phyloP scores from a whole-genome alignment of 768 basidiomycete genomes.

The Pisolithus orientalis region DNA sequence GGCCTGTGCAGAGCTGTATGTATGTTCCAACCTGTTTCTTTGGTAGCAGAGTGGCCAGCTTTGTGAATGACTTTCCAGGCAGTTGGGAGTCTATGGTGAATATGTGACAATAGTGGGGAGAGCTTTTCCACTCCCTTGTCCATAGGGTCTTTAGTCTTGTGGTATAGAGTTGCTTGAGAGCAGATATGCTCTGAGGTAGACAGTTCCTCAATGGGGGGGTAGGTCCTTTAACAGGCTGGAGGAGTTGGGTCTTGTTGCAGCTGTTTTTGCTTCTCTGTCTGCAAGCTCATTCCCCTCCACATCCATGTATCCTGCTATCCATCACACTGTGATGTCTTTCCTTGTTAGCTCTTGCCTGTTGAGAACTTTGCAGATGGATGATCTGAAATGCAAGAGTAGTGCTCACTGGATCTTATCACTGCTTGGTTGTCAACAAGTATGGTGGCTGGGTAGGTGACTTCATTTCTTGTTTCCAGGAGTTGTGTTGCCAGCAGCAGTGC shows the following conservation, averaged over 20 bases:
- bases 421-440: neutral
- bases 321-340: neutral
- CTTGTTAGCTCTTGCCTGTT: neutral
- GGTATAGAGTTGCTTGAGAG: neutral
- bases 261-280: neutral
- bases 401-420: neutral
- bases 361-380: neutral
- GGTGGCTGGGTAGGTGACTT: neutral
- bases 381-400: neutral
- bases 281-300: neutral
- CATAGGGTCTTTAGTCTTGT: neutral
- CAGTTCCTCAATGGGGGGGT: too few species aligned
- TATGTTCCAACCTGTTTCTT: neutral
- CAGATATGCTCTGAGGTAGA: neutral
- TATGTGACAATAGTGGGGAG: neutral
- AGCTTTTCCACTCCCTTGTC: neutral
- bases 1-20: neutral
- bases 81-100: neutral
- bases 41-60: neutral
- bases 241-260: neutral
- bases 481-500: neutral
- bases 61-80: neutral
- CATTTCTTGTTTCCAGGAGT: too few species aligned
- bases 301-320: neutral
- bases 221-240: neutral